Base-by-base conservation (phyloP, 1,284 basidiomycete genomes). In the Sporisorium graminicola region DNA sequence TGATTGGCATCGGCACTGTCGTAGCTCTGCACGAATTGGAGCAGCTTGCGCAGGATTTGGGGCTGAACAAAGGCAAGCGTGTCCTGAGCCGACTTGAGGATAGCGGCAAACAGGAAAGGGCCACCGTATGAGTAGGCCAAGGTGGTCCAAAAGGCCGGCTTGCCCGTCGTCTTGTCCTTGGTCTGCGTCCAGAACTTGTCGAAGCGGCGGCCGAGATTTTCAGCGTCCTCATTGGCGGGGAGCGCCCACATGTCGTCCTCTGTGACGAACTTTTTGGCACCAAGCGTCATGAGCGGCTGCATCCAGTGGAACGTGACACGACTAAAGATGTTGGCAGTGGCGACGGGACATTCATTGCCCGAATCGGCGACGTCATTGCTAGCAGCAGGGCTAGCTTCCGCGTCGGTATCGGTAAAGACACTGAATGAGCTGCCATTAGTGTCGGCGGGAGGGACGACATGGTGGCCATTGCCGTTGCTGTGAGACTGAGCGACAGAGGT, bases 201-300 rank as follows among this genome's bases (percentile, higher is more conserved):
- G 35, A 97, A 91, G 40, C 87, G 87, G 4, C 89, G 87, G 1
- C 92, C 91, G 52, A 94, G 89, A 14, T 69, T 63, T 31, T 80
- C 89, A 13, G 90, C 87, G 52, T 90, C 89, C 51, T 87, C 82
- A 13, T 80, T 79, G 4, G 84, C 81, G 67, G 91, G 91, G 52
- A 95, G 90, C 84, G 90, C 91, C 89, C 92, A 95, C 24, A 96
- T 88, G 86, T 97, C 94, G 0, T 91, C 87, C 0, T 91, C 90
- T 83, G 94, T 91, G 5, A 96, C 88, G 1, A 94, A 92, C 10
- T 94, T 89, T 12, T 90, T 89, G 82, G 92, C 93, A 9, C 92
- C 92, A 9, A 85, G 74, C 2, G 82, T 87, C 85, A 94, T 89
- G 53, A 94, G 87, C 1, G 91, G 89, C 3, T 90, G 91, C 57